Base-by-base conservation (phyloP, 2,329 filamentous ascomycete species). In the Aspergillus neoniger region DNA sequence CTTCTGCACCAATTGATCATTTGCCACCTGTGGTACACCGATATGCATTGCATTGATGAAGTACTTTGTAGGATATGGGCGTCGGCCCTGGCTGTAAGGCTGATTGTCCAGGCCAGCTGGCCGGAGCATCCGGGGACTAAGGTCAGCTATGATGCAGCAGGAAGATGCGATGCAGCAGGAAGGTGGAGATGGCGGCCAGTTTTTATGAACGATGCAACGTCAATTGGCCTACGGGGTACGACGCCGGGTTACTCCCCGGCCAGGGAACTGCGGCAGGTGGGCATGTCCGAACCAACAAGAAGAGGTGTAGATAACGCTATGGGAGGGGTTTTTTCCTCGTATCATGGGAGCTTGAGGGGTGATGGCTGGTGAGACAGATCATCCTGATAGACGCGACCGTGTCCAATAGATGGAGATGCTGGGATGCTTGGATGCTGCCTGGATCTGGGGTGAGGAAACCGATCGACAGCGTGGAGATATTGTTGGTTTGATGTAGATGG, bases 251-350 rank as follows among this genome's bases (percentile, higher is more conserved):
- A 49, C 44, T 25, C 21, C 21, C 23, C 23, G 14, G 23, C 44
- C 21, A n/a, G 44, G 44, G 23, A n/a, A 28, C 9, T 32, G 47
- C 15, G 28, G 25, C 51, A 50, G 54, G 63, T 62, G 65, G 63
- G 55, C 63, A 60, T 57, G 41, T 15, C 49, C 47, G 55, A 48
- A 51, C 60, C 54, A 62, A 59, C 59, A n/a, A 52, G 39, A 60
- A n/a, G 19, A 7, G 36, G 41, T 28, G 38, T 28, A 47, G 57
- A 58, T 52, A 60, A 51, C 57, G 48, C 12, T 55, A 60, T 55
- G 39, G 57, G 12, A 36, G 32, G 57, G 25, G 57, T 59, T 58
- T 64, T 65, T 66, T 65, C 65, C 65, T 66, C 65, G 65, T 67
- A 67, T 67, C 64, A 65, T 54, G 47, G 47, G 47, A 50, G 47